Evolutionary conservation across 192 early-diverging fungal genomes (phyloP), one percentile per base, ranked within the genome.

Genomic region (Spizellomyces sp.): DNA sequence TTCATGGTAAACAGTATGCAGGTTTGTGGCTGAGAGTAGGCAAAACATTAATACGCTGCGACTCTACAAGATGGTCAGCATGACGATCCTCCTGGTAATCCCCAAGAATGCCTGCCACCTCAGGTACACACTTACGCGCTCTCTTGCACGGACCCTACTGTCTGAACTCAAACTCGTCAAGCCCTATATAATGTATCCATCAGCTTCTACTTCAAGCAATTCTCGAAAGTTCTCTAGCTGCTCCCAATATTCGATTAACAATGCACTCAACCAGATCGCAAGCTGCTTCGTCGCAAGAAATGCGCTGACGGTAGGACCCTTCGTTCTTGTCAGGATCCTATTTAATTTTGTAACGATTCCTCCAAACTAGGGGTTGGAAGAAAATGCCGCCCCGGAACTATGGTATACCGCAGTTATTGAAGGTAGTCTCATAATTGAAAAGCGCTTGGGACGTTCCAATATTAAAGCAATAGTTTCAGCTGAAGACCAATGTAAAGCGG

Each of bases 141-240:
- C 6, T 65, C 36, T 17, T n/a, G 12, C 42, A 42, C 12, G 17
- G 36, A 9, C 59, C 15, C 14, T 61, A 41, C 22, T 36, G 5
- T 14, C 46, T 47, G 5, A 42, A 48, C 17, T n/a, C 67, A 8
- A 8, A 8, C 19, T 45, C 27, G 45, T 48, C 58, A 17, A 54
- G 60, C 66, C 66, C 1, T 75, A 75, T 58, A 75, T 75, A 73
- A 92, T 91, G 82, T 87, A 88, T 75, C 93, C 89, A 46, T 95
- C 92, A 27, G 93, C 93, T 6, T 90, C 89, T 0, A 95, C 84
- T 55, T 85, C 81, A 36, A 86, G 80, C 71, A 97, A 96, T 71
- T 88, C 81, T 44, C 87, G 82, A 36, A 43, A 10, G 6, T 75
- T 75, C 46, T 75, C 73, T 9, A 17, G 15, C 15, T 75, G 73